phyloP scores from a whole-genome alignment of 257 asterid species.

The Salvia rosmarinus region DNA sequence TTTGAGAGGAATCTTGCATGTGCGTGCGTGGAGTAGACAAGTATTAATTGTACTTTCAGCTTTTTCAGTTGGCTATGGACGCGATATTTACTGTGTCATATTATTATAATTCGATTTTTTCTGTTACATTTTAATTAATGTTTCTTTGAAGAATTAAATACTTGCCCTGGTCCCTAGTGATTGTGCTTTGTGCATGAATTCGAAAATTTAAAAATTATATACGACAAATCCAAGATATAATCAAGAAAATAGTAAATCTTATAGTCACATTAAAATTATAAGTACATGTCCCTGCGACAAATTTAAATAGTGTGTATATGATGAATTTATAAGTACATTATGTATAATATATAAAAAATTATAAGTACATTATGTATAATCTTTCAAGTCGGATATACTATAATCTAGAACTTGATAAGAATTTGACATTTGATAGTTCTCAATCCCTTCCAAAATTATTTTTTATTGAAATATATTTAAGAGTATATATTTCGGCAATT shows the following conservation, averaged over 20 bases:
- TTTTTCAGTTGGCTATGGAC: conserved; percentile 32
- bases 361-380: too few relatives aligned
- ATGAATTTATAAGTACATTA: background rate
- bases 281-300: too few relatives aligned
- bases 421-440: too few relatives aligned
- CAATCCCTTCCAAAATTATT: too few relatives aligned
- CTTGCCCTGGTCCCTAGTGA: conserved; percentile 27
- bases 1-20: conserved; percentile 47
- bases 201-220: background rate
- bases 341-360: background rate
- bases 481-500: too few relatives aligned
- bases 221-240: too few relatives aligned
- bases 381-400: too few relatives aligned
- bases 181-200: conserved; percentile 28
- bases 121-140: background rate
- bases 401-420: too few relatives aligned
- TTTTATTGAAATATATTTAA: too few relatives aligned
- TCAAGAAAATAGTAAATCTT: background rate
- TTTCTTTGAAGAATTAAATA: conserved; percentile 2
- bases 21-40: conserved; percentile 41
- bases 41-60: conserved; percentile 43
- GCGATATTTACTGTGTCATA: conserved; percentile 42
- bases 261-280: too few relatives aligned
- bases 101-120: background rate
- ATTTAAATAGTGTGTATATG: background rate